Evolutionary conservation across 2,329 filamentous ascomycete genomes (phyloP).

Genomic region (Massarina eburnea): DNA sequence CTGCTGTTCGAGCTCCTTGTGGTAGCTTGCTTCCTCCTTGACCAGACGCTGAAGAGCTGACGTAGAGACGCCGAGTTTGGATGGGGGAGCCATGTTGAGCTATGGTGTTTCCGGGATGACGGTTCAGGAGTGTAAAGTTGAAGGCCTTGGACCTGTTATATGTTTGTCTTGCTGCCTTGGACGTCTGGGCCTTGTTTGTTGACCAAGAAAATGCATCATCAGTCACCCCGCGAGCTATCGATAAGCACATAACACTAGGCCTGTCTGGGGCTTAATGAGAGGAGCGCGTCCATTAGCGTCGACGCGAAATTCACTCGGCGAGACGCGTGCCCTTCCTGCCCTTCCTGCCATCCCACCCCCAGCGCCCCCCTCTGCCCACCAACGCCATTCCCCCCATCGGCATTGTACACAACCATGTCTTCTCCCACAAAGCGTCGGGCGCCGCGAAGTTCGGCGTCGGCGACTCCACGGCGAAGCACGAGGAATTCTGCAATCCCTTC

Average conservation of each 20-base stretch:
- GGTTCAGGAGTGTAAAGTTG: neutral
- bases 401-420: slow-evolving; percentile 54
- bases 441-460: slow-evolving; percentile 56
- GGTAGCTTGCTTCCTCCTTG: slow-evolving; percentile 89
- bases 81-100: slow-evolving; percentile 70
- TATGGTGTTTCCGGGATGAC: neutral
- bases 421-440: slow-evolving; percentile 61
- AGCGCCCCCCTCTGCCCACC: slow-evolving; percentile 4
- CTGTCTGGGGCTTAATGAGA: slow-evolving; percentile 1
- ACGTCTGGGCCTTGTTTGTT: slow-evolving; percentile 12
- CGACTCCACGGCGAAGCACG: slow-evolving; percentile 57
- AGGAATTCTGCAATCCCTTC: slow-evolving; percentile 59
- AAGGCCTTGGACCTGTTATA: slow-evolving; percentile 9
- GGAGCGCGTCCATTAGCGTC: slow-evolving; percentile 10
- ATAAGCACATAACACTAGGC: slow-evolving; percentile 4
- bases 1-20: slow-evolving; percentile 79
- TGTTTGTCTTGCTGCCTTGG: slow-evolving; percentile 17
- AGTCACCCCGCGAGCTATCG: slow-evolving; percentile 15
- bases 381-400: neutral
- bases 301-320: slow-evolving; percentile 19
- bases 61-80: slow-evolving; percentile 76
- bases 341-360: slow-evolving; percentile 18
- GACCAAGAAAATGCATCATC: slow-evolving; percentile 20
- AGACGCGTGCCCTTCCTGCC: slow-evolving; percentile 25
- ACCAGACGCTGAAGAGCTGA: slow-evolving; percentile 79